Evolutionary conservation across 1,284 basidiomycete species (phyloP).

Genomic region (Rhodotorula sp.): DNA sequence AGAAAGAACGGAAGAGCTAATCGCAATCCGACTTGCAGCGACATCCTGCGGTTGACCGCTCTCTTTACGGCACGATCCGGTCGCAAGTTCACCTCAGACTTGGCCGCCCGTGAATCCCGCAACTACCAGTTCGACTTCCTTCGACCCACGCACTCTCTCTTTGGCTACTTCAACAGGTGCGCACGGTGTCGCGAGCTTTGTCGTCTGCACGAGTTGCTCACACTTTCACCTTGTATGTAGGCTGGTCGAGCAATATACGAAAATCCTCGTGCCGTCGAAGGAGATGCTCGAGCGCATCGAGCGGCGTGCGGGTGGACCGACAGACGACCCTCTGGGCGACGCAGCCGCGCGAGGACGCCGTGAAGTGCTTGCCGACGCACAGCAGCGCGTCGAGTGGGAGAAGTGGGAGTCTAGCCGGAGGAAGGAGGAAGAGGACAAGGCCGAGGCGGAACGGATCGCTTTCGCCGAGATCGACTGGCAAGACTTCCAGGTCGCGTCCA

Average conservation of each 20-base stretch:
- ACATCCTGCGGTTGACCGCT: constrained; percentile 68
- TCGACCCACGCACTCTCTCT: constrained; percentile 90
- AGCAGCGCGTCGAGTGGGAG: constrained; percentile 84
- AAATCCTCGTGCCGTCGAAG: constrained; percentile 78
- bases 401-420: constrained; percentile 75
- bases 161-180: constrained; percentile 85
- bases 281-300: constrained; percentile 68
- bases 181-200: not conserved
- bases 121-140: constrained; percentile 99
- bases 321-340: constrained; percentile 48
- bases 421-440: constrained; percentile 80
- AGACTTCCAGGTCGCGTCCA: constrained; percentile 97
- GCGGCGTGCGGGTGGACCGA: constrained; percentile 39
- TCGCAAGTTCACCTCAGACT: constrained; percentile 75
- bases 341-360: constrained; percentile 58
- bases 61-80: constrained; percentile 93
- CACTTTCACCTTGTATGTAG: not conserved
- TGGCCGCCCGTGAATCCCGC: constrained; percentile 83
- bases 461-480: constrained; percentile 99
- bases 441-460: constrained; percentile 80
- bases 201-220: too few species aligned
- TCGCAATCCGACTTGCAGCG: constrained; percentile 36
- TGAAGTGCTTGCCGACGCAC: constrained; percentile 74
- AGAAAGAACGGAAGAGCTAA: constrained; percentile 16
- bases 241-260: constrained; percentile 93